Evolutionary conservation across 768 basidiomycete genomes (phyloP), one percentile per base, ranked within the genome.

Genomic region (Rhodotorula paludigena): DNA sequence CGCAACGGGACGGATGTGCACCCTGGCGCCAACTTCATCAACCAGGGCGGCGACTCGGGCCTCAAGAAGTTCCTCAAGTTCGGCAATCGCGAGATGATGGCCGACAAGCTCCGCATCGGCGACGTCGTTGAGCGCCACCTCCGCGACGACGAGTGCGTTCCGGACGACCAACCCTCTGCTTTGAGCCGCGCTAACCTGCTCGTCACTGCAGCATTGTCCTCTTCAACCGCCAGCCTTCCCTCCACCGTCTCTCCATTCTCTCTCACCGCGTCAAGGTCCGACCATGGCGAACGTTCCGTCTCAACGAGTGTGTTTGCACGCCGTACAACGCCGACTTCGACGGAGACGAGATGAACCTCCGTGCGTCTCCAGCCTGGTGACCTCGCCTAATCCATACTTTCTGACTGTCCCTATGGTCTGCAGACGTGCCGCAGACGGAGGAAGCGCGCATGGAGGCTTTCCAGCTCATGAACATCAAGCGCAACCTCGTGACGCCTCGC

Each of bases 261-360:
- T 96, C 92, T 77, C 96, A 99, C 80, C 83, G 92, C 66, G 93
- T 89, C 49, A 94, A 94, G 83, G 84, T 99, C 61, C 83, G 96
- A 38, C 96, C 96, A 32, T 99, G 96, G 96, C 82, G 94, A 71
- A 89, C 96, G 2, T 97, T 99, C 81, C 84, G 96, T 39, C 80
- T 99, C 63, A 99, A 99, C 76, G 96, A 99, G 78, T 99, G 96
- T 85, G 96, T 97, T 15, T 99, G 96, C 79, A 92, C 90, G 54
- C 96, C 96, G 14, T 98, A 97, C 80, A 97, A 97, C 76, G 96
- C 96, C 56, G 96, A 99, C 82, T 99, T 99, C 72, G 96, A 99
- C 77, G 96, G 96, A 68, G 96, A 99, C 77, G 96, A 99, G 78
- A 99, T 99, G 96, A 99, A 99, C 80, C 81, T 99, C 75, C 96